Evolutionary conservation across 495 filamentous ascomycete genomes (phyloP), one percentile per base, ranked within the genome.

Genomic region (Penicillium chermesinum): DNA sequence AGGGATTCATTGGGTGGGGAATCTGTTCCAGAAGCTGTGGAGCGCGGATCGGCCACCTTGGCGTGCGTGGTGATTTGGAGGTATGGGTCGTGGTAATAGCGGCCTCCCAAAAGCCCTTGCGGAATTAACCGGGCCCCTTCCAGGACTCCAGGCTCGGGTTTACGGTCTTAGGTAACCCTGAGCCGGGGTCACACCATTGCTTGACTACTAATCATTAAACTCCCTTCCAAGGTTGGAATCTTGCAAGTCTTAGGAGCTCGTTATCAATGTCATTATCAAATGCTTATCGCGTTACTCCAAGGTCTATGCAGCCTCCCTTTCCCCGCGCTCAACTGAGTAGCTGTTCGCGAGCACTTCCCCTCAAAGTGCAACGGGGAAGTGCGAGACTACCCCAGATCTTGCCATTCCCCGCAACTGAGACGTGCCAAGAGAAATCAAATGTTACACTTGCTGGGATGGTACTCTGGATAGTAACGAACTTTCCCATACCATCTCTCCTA

Each of bases 1-100:
- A 2, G 27, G 12, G 12, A 39, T 1, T 55, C 17, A 66, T 65
- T 67, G 67, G 61, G 42, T 25, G 37, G 40, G 5, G 22, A 20
- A 17, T 49, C 51, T 58, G 46, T 71, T 71, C 67, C 64, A 69
- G 67, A 71, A 71, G 65, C 48, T 71, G 65, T 69, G 67, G 67
- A 66, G 58, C 55, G 57, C 42, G 47, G 67, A 70, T 71, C 65
- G 38, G 52, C 60, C 50, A 59, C 44, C 64, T 70, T 67, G 66
- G 66, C 64, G 49, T 62, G 54, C 55, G 55, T 63, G 55, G 25
- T 5, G 1, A n/a, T 56, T 52, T 34, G n/a, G 18, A 1, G 20
- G 13, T n/a, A 25, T 3, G 12, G 17, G 3, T 20, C 16, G 38
- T 44, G 14, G 33, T 14, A 38, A 16, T 37, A 39, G 37, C n/a